phyloP scores from a whole-genome alignment of 1,284 basidiomycete species.

The Apiotrichum gracile region DNA sequence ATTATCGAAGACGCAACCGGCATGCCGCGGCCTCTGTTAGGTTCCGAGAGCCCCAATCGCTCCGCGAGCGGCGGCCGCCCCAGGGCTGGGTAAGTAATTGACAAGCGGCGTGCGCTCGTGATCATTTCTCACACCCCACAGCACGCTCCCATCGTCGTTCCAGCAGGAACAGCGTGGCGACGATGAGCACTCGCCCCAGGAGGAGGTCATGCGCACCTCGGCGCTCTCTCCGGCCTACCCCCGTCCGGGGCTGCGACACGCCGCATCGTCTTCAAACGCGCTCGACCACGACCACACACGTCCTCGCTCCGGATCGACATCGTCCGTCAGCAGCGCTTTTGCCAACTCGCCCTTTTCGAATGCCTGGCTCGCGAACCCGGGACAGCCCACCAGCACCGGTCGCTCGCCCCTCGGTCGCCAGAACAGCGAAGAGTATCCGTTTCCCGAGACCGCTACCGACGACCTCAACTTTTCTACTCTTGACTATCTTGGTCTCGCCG shows the following conservation, averaged over 20 bases:
- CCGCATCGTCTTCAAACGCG: constrained; percentile 59
- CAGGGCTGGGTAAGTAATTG: constrained; percentile 41
- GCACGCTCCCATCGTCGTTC: constrained; percentile 44
- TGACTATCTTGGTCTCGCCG: constrained; percentile 86
- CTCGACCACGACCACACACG: constrained; percentile 60
- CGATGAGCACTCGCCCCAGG: constrained; percentile 9
- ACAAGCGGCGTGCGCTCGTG: neutral
- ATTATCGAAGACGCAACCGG: constrained; percentile 65
- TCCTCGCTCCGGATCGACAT: constrained; percentile 71
- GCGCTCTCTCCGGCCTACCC: constrained; percentile 35
- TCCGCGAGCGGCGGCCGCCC: constrained; percentile 36
- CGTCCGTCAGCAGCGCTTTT: constrained; percentile 84
- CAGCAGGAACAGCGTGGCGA: constrained; percentile 28
- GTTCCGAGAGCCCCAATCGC: constrained; percentile 51
- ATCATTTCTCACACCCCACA: constrained; percentile 6
- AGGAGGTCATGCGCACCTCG: constrained; percentile 26
- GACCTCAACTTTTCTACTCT: constrained; percentile 88
- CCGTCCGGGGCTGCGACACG: constrained; percentile 61
- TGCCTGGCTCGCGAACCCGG: constrained; percentile 66
- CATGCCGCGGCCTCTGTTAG: constrained; percentile 54
- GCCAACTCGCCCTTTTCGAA: constrained; percentile 79
- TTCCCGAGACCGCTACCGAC: constrained; percentile 47
- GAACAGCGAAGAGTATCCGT: constrained; percentile 3
- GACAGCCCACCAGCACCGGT: constrained; percentile 15
- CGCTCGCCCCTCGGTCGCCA: constrained; percentile 31